Evolutionary conservation across 352 stramenopile genomes (phyloP), one percentile per base, ranked within the genome.

Genomic region (Pythium dissotocum): DNA sequence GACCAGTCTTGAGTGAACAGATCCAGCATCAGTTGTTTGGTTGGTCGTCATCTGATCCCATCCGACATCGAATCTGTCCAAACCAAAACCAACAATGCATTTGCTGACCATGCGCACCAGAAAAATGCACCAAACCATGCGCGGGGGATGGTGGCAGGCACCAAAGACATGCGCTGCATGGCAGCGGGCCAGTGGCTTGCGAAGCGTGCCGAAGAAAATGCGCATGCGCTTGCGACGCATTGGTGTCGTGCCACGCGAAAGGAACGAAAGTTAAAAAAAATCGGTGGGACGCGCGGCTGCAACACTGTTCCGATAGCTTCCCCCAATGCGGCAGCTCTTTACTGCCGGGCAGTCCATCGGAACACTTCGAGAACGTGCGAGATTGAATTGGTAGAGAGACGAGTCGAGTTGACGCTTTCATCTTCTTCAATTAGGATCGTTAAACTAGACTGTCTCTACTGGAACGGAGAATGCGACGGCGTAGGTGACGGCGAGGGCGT

Each of bases 301-400:
- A 28, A 28, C 18, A 28, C 16, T 51, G 44, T 51, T 51, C n/a
- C 44, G 44, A 51, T 51, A 21, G 40, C 10, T 32, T 1, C n/a
- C 44, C 8, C 4, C 21, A 18, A 10, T 7, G 21, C 48, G 28
- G 26, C 52, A 32, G 28, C 12, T 46, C 24, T 48, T 65, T 57
- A 40, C 30, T 7, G 16, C 32, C 1, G 8, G 8, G 10, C 35
- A 42, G 28, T 30, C 28, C 32, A 9, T 58, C 21, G 24, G n/a
- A 18, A 51, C 42, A 16, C 28, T 67, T 61, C 51, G 51, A 63
- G 55, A 62, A 69, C 62, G 58, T 62, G 53, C 40, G 30, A 36
- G 26, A 38, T 38, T 24, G 51, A 36, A 38, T 57, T 18, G 18
- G 24, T 32, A 57, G 16, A 51, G 24, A 26, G 44, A 51, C n/a